Evolutionary conservation across 2,329 filamentous ascomycete species (phyloP).

Genomic region (Alternaria infectoria): DNA sequence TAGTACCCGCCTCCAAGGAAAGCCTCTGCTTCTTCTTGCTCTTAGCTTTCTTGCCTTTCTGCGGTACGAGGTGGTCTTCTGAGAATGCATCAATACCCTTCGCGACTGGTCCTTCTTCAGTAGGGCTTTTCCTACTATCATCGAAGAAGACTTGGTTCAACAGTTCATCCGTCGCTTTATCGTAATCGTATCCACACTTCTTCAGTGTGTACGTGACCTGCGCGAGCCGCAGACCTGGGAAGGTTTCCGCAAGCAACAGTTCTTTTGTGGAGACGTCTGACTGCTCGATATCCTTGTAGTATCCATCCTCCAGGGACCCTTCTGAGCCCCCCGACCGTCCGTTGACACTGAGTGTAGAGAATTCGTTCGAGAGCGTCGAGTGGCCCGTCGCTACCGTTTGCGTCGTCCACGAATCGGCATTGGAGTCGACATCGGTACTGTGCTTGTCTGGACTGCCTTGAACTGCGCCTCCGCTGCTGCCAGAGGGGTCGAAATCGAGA

Average conservation of each 20-base stretch:
- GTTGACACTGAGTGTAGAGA: constrained; percentile 47
- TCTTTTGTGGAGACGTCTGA: constrained; percentile 68
- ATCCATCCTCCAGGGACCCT: constrained; percentile 32
- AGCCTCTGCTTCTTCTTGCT: constrained; percentile 49
- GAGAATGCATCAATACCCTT: constrained; percentile 87
- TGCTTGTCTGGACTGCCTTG: constrained; percentile 24
- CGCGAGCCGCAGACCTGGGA: constrained; percentile 69
- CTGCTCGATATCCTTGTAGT: constrained; percentile 47
- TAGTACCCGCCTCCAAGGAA: constrained; percentile 19
- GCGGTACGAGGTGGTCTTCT: constrained; percentile 57
- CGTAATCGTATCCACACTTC: constrained; percentile 71
- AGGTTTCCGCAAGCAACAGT: constrained; percentile 70
- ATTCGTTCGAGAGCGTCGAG: constrained; percentile 56
- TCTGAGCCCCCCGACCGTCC: constrained; percentile 29
- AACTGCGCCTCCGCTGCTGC: constrained; percentile 59
- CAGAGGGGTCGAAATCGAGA: constrained; percentile 79
- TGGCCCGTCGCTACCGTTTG: constrained; percentile 57
- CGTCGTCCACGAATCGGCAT: constrained; percentile 47
- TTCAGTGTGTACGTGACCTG: constrained; percentile 71
- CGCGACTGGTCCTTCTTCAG: constrained; percentile 48
- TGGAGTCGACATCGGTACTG: constrained; percentile 40
- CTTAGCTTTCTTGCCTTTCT: constrained; percentile 52
- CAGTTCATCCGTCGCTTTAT: constrained; percentile 77
- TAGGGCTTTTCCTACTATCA: constrained; percentile 62
- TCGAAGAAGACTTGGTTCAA: constrained; percentile 81